Conservation (phyloP, 2,329 filamentous ascomycete species). For the Aspergillus sp. region DNA sequence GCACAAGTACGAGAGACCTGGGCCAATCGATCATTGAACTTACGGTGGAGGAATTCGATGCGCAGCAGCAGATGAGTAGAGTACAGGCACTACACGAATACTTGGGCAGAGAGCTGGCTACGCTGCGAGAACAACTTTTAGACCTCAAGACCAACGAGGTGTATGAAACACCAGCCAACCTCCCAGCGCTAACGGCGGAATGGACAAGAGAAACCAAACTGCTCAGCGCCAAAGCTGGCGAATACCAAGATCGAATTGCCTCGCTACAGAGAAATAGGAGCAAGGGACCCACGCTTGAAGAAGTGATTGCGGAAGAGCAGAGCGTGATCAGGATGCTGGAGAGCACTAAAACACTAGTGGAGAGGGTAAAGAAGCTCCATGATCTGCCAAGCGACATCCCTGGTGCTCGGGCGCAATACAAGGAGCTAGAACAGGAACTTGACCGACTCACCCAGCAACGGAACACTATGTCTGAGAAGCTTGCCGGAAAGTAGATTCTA, state of each 20-base stretch:
- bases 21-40: slow-evolving; percentile 58
- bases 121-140: slow-evolving; percentile 32
- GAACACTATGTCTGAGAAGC: slow-evolving; percentile 72
- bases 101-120: slow-evolving; percentile 54
- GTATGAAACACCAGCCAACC: slow-evolving; percentile 59
- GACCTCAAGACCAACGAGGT: slow-evolving; percentile 35
- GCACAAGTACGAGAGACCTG: slow-evolving; percentile 53
- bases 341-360: slow-evolving; percentile 66
- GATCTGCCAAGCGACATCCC: slow-evolving; percentile 71
- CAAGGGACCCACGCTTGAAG: slow-evolving; percentile 45
- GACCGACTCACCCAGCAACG: slow-evolving; percentile 62
- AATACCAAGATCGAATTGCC: slow-evolving; percentile 61
- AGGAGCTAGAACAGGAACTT: slow-evolving; percentile 66
- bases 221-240: slow-evolving; percentile 66
- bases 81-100: slow-evolving; percentile 60
- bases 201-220: slow-evolving; percentile 70
- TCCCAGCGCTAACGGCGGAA: slow-evolving; percentile 72
- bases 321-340: slow-evolving; percentile 60
- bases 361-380: slow-evolving; percentile 67
- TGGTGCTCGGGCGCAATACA: slow-evolving; percentile 70
- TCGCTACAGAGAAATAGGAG: slow-evolving; percentile 39
- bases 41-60: slow-evolving; percentile 55
- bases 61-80: slow-evolving; percentile 58
- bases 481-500: slow-evolving; percentile 55
- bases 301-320: slow-evolving; percentile 61